A percentile compares a stretch with the other conserved stretches of the same genome.
These are phyloP conservation scores for Meyerozyma carpophila DNA, from an alignment of 1,139 yeast species.

Conservation along the genomic window DNA sequence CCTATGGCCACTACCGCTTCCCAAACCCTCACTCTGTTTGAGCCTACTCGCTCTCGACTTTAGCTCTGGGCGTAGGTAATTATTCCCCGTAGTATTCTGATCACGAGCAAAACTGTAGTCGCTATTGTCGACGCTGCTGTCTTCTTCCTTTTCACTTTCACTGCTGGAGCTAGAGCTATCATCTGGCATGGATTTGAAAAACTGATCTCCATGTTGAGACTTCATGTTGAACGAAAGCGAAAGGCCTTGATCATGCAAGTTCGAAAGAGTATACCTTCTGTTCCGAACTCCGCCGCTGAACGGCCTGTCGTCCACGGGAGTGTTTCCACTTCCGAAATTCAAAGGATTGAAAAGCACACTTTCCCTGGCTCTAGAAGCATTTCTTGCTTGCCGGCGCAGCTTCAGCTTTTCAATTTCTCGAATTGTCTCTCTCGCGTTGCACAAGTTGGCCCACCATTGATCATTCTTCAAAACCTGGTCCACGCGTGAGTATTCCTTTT, in stretches of 20 bases:
- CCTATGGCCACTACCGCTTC: background rate
- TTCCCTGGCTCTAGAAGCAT: slow-evolving; percentile 8
- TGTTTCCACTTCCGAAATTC: slow-evolving; percentile 17
- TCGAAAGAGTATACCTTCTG: slow-evolving; percentile 48
- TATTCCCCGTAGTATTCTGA: slow-evolving; percentile 9
- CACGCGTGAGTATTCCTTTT: slow-evolving; percentile 24
- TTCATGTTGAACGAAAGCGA: slow-evolving; percentile 64
- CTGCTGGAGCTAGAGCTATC: slow-evolving; percentile 24
- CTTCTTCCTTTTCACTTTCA: slow-evolving; percentile 17
- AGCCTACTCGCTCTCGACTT: slow-evolving; percentile 1
- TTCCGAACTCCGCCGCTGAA: slow-evolving; percentile 13
- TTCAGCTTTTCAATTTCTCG: slow-evolving; percentile 29
- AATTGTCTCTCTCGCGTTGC: slow-evolving; percentile 47
- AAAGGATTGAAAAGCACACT: slow-evolving; percentile 18
- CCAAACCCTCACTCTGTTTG: slow-evolving; percentile 1
- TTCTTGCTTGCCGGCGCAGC: slow-evolving; percentile 1
- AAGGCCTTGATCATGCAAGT: slow-evolving; percentile 67
- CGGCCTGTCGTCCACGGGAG: slow-evolving; percentile 5
- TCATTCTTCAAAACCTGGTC: slow-evolving; percentile 30
- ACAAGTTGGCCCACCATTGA: slow-evolving; percentile 66
- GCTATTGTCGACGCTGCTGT: slow-evolving; percentile 4
- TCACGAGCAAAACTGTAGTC: background rate
- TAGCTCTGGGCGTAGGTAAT: slow-evolving; percentile 5
- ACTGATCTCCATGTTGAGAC: slow-evolving; percentile 33
- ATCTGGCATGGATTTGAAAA: slow-evolving; percentile 19